phyloP scores from a whole-genome alignment of 441 rosid species.

The Raphanus hybrid region DNA sequence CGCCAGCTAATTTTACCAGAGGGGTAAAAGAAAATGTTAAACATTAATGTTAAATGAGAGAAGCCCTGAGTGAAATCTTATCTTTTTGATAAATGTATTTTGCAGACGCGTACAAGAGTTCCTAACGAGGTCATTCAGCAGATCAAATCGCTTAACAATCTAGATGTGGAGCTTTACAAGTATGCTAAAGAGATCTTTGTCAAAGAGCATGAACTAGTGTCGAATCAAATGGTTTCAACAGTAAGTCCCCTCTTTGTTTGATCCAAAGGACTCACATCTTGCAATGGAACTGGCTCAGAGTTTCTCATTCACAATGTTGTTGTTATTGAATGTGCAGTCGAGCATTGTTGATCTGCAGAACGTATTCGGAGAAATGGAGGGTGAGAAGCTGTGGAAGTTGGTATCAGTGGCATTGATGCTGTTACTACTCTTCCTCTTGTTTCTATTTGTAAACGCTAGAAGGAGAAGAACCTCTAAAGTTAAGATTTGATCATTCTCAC shows the following conservation, averaged over 20 bases:
- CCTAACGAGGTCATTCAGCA: constrained; percentile 59
- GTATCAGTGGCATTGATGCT: constrained; percentile 45
- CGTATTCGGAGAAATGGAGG: constrained; percentile 43
- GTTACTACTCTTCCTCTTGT: constrained; percentile 47
- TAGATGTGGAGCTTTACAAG: constrained; percentile 82
- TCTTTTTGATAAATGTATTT: constrained; percentile 30
- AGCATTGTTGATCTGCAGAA: constrained; percentile 49
- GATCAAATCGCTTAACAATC: constrained; percentile 75
- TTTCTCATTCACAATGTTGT: constrained; percentile 9
- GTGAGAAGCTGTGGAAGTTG: constrained; percentile 50
- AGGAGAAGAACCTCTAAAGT: constrained; percentile 76
- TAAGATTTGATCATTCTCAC: constrained; percentile 52
- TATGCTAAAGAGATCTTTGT: constrained; percentile 75
- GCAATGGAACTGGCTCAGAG: neutral
- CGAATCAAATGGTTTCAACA: constrained; percentile 39
- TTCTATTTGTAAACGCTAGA: constrained; percentile 64
- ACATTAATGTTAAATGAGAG: neutral
- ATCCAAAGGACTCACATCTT: neutral
- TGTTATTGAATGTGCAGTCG: constrained; percentile 24
- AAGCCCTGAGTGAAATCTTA: neutral
- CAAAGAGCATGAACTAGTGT: constrained; percentile 53
- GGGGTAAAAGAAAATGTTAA: constrained; percentile 50
- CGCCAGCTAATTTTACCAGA: constrained; percentile 92
- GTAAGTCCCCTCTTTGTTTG: constrained; percentile 46
- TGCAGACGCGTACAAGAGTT: constrained; percentile 72